Evolutionary conservation across 1,284 basidiomycete species (phyloP).

Genomic region (Irpex sp.): DNA sequence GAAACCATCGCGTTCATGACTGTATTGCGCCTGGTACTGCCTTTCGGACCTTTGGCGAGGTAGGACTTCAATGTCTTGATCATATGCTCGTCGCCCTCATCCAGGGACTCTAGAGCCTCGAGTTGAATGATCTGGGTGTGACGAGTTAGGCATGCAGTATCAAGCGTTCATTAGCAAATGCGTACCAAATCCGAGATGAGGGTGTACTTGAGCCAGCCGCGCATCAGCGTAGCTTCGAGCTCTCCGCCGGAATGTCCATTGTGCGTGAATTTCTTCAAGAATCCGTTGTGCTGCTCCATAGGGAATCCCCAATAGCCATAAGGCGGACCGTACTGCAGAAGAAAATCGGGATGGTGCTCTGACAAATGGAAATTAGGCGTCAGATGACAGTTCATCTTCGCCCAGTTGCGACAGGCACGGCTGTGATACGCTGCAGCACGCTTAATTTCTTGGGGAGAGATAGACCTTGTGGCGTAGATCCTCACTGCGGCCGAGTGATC

Average conservation of each 20-base stretch:
- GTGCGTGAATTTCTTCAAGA: neutral
- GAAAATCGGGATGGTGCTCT: neutral
- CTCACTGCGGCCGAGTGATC: conserved; percentile 19
- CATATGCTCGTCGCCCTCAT: too few species aligned
- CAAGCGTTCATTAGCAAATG: too few species aligned
- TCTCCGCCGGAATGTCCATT: neutral
- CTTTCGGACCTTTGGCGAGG: too few species aligned
- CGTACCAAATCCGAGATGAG: neutral
- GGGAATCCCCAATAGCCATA: neutral
- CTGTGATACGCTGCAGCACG: neutral
- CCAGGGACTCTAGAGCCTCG: neutral
- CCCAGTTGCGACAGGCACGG: neutral
- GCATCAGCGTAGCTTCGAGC: neutral
- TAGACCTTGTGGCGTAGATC: conserved; percentile 9
- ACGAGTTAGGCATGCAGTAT: neutral
- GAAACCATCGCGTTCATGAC: too few species aligned
- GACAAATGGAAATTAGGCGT: neutral
- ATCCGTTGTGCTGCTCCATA: neutral
- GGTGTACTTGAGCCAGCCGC: neutral
- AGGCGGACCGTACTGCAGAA: neutral
- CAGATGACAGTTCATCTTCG: neutral
- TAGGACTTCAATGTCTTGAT: too few species aligned
- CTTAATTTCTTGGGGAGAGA: neutral
- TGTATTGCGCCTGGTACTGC: too few species aligned
- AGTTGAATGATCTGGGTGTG: neutral